Conservation (phyloP, 2,329 filamentous ascomycete species). For the Xylariaceae sp. region DNA sequence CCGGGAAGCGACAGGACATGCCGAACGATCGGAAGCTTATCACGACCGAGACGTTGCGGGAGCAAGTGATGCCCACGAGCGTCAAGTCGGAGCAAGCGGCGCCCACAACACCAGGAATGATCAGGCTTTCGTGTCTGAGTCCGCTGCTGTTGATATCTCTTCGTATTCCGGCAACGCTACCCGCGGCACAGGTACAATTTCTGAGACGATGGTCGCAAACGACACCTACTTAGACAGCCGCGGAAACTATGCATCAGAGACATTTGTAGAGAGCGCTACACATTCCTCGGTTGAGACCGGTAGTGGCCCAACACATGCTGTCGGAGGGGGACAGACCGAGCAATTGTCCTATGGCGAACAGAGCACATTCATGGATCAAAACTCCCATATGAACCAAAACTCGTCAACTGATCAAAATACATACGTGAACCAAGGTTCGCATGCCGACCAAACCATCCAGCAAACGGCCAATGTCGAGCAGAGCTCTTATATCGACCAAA, state of each 20-base stretch:
- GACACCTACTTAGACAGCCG: background rate
- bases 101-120: background rate
- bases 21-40: background rate
- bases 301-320: background rate
- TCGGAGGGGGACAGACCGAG: background rate
- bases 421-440: no score
- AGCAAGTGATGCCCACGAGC: background rate
- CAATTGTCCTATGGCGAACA: background rate
- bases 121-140: slow-evolving; percentile 3
- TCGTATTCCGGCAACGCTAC: background rate
- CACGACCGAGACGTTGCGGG: slow-evolving; percentile 2
- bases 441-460: no score
- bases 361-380: background rate
- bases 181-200: background rate
- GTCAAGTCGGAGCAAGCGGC: no score
- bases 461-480: no score
- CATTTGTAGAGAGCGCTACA: background rate
- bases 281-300: background rate
- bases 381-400: no score
- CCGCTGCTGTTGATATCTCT: background rate
- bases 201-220: background rate
- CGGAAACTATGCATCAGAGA: background rate
- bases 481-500: no score
- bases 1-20: no score
- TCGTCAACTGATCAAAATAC: no score